Percentiles rank a stretch among this genome's conserved stretches.
phyloP scores from a whole-genome alignment of 371 early-diverging fungal species.

The Zopfochytrium polystomum region DNA sequence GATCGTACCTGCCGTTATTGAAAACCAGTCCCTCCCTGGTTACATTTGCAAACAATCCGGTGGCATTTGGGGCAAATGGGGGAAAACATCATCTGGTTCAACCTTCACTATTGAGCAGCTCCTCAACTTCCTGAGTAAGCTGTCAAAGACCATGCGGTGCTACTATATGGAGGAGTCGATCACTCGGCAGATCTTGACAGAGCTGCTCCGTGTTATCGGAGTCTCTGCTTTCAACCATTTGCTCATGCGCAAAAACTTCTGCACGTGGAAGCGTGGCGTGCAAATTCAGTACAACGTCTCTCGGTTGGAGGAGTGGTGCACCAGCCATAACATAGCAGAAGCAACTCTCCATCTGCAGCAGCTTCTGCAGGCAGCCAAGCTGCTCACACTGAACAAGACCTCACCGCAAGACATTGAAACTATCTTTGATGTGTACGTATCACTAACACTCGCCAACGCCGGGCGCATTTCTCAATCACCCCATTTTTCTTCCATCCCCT shows the following conservation, averaged over 20 bases:
- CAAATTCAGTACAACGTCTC: conserved; percentile 37
- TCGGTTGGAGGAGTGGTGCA: conserved; percentile 32
- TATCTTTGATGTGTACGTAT: conserved; percentile 65
- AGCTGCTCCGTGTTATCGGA: conserved; percentile 86
- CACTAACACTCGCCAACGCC: conserved; percentile 21
- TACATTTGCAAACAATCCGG: conserved; percentile 85
- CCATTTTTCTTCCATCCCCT: too few relatives aligned
- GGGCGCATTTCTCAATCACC: neutral
- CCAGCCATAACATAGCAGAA: conserved; percentile 13
- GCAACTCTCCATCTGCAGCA: conserved; percentile 21
- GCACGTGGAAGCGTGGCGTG: conserved; percentile 49
- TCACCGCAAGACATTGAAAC: conserved; percentile 82
- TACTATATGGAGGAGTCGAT: conserved; percentile 87
- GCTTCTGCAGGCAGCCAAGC: conserved; percentile 66
- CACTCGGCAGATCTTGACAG: conserved; percentile 57
- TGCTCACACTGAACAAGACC: conserved; percentile 87
- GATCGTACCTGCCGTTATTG: conserved; percentile 58
- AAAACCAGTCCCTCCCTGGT: conserved; percentile 44
- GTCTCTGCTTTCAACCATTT: conserved; percentile 92
- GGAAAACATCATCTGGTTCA: conserved; percentile 55
- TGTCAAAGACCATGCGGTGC: conserved; percentile 89
- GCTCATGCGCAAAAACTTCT: conserved; percentile 73
- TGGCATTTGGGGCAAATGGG: conserved; percentile 70
- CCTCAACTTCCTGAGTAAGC: conserved; percentile 82
- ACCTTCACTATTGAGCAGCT: conserved; percentile 89